These are phyloP conservation scores for Ustilago sp. DNA, from an alignment of 1,284 basidiomycete genomes.

Conservation along the genomic window DNA sequence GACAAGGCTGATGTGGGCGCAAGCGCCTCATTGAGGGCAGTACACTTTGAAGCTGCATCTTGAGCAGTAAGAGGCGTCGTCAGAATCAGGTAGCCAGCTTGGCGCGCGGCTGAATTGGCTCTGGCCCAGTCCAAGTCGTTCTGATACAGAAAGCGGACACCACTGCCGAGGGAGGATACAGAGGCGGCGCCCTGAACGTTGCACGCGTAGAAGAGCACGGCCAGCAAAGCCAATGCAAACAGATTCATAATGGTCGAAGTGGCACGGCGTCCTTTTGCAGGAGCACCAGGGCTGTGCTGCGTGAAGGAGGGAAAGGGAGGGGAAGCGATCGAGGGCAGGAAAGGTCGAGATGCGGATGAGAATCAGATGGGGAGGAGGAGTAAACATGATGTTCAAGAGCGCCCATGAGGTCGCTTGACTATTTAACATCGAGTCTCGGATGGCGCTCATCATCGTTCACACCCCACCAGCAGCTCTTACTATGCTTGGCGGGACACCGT, in stretches of 20 bases:
- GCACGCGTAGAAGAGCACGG: not conserved
- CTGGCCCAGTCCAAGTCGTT: conserved; percentile 56
- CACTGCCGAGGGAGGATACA: conserved; percentile 14
- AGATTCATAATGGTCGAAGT: conserved; percentile 9
- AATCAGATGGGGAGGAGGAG: not conserved
- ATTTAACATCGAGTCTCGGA: not conserved
- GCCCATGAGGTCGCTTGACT: not conserved
- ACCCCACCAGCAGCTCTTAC: not conserved
- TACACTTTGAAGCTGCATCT: conserved; percentile 42
- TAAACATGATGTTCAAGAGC: not conserved
- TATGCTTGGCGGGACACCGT: not conserved
- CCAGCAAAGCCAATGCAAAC: conserved; percentile 6
- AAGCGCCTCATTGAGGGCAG: conserved; percentile 39
- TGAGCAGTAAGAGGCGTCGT: conserved; percentile 19
- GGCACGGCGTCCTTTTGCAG: not conserved
- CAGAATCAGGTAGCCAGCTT: conserved; percentile 52
- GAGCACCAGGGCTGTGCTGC: not conserved
- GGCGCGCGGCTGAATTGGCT: conserved; percentile 31
- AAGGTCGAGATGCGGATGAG: not conserved
- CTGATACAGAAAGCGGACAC: conserved; percentile 52
- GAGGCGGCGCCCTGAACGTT: conserved; percentile 11
- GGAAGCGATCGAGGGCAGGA: not conserved
- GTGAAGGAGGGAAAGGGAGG: not conserved
- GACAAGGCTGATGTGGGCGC: conserved; percentile 19
- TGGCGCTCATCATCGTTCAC: not conserved